phyloP scores from a whole-genome alignment of 1,139 yeast genomes.

The Geotrichum macrosporum region DNA sequence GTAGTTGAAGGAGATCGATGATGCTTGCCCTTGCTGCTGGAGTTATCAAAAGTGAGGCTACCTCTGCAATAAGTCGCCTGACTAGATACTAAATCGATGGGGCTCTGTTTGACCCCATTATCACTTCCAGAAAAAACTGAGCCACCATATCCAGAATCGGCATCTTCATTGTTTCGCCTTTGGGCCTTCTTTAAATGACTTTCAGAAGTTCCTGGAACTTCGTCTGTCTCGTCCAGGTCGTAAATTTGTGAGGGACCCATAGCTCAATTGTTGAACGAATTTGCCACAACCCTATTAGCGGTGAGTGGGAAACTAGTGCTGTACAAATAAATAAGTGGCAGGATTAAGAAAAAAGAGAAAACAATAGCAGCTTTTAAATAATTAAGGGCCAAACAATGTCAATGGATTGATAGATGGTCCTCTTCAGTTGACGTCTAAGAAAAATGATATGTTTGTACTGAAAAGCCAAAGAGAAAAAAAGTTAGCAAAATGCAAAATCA shows the following conservation, averaged over 20 bases:
- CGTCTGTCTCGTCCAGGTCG: slow-evolving; percentile 19
- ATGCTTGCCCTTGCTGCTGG: slow-evolving; percentile 19
- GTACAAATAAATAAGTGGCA: not conserved
- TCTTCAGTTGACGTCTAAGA: no score
- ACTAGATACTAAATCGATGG: slow-evolving; percentile 7
- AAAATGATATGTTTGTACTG: not conserved
- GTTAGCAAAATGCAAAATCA: not conserved
- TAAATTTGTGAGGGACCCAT: slow-evolving; percentile 7
- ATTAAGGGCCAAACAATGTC: no score
- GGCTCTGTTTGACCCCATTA: not conserved
- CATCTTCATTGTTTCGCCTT: slow-evolving; percentile 10
- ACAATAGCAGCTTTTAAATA: no score
- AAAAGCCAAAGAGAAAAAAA: not conserved
- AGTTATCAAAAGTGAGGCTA: slow-evolving; percentile 6
- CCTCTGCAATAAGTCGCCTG: slow-evolving; percentile 20
- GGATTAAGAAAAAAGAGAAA: not conserved
- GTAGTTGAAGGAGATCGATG: slow-evolving; percentile 29
- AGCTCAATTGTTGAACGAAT: not conserved
- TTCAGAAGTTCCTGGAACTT: slow-evolving; percentile 23
- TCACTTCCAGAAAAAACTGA: slow-evolving; percentile 23
- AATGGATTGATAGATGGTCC: no score
- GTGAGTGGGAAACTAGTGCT: not conserved
- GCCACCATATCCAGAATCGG: slow-evolving; percentile 31
- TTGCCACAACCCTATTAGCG: slow-evolving; percentile 6
- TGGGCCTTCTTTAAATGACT: slow-evolving; percentile 12